Conservation (phyloP, 805 yeast species). For the Zygoascus bituminiphila region DNA sequence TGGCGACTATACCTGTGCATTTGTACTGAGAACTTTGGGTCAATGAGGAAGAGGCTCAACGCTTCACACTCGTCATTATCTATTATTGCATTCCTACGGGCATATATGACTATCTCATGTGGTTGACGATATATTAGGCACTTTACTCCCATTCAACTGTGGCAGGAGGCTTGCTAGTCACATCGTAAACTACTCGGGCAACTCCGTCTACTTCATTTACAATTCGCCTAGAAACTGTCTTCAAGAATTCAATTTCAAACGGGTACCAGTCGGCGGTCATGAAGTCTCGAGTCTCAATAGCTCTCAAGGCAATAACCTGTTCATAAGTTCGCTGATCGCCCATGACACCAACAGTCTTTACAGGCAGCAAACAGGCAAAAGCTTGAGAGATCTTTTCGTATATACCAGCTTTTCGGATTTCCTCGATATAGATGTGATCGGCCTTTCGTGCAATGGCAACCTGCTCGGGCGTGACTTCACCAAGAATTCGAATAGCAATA, state of each 20-base stretch:
- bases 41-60: not conserved
- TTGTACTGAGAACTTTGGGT: conserved; percentile 37
- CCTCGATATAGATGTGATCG: conserved; percentile 91
- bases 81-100: conserved; percentile 6
- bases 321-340: conserved; percentile 99
- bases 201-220: conserved; percentile 99
- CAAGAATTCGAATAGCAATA: conserved; percentile 94
- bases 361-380: conserved; percentile 93
- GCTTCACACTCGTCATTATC: not conserved
- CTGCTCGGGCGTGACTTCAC: conserved; percentile 91
- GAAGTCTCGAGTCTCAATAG: conserved; percentile 94
- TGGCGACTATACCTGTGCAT: conserved; percentile 48
- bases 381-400: conserved; percentile 94
- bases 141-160: conserved; percentile 97
- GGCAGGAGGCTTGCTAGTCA: conserved; percentile 99
- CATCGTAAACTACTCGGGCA: conserved; percentile 97
- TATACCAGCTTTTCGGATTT: conserved; percentile 86
- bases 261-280: conserved; percentile 99
- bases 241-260: conserved; percentile 86
- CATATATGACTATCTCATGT: too few species aligned
- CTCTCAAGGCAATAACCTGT: conserved; percentile 98
- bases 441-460: conserved; percentile 97
- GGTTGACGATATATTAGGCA: too few species aligned
- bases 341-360: conserved; percentile 98
- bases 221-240: conserved; percentile 88